These are phyloP conservation scores for Logfia minima DNA, from an alignment of 129 eudicot species.

Conservation along the genomic window DNA sequence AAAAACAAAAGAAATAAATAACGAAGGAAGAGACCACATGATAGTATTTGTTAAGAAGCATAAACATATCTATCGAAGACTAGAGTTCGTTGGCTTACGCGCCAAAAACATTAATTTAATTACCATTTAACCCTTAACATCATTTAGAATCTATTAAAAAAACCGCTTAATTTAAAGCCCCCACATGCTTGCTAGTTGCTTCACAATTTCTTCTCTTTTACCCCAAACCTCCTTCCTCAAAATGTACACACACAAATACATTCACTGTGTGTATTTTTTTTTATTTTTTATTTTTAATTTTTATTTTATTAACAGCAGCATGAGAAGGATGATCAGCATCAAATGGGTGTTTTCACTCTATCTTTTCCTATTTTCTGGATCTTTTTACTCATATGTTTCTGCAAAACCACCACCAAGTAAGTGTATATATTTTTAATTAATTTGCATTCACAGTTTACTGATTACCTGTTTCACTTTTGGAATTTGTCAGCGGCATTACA, in stretches of 20 bases:
- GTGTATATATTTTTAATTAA: conserved; percentile 19
- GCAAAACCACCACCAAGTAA: conserved; percentile 71
- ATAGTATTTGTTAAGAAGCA: too few relatives aligned
- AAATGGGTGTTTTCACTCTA: conserved; percentile 42
- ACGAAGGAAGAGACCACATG: too few relatives aligned
- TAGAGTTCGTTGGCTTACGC: too few relatives aligned
- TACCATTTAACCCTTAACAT: too few relatives aligned
- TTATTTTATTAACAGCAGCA: not conserved
- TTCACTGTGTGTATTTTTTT: not conserved
- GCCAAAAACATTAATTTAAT: too few relatives aligned
- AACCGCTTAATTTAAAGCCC: conserved; percentile 8
- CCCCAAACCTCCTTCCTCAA: not conserved
- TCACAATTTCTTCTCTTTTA: conserved; percentile 19
- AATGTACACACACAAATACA: not conserved
- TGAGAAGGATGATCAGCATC: conserved; percentile 37
- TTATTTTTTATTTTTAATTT: too few relatives aligned
- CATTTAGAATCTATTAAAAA: not conserved
- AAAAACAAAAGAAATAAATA: too few relatives aligned
- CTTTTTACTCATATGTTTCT: conserved; percentile 51
- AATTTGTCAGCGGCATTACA: conserved; percentile 71
- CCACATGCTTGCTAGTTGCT: conserved; percentile 10
- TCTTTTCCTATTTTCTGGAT: conserved; percentile 37
- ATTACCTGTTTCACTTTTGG: conserved; percentile 35
- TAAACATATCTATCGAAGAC: too few relatives aligned
- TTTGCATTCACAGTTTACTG: not conserved